Evolutionary conservation across 495 filamentous ascomycete species (phyloP).

Genomic region (Podospora didyma): DNA sequence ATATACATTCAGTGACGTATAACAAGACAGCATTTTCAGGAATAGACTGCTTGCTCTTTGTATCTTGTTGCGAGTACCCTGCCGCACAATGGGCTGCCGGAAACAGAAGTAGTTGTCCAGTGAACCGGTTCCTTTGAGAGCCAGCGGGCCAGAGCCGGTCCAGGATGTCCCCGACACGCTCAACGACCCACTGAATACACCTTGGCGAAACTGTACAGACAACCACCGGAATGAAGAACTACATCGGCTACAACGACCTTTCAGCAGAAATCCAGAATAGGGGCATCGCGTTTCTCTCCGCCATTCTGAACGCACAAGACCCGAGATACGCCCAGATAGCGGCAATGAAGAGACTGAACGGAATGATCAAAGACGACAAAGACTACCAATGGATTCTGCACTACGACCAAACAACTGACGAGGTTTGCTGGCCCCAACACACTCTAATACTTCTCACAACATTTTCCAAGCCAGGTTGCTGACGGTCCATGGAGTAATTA

Average conservation of each 20-base stretch:
- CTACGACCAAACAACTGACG: conserved; percentile 26
- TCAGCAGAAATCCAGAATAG: not conserved
- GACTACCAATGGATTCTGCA: conserved; percentile 29
- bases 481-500: not conserved
- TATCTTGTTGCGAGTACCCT: too few species aligned
- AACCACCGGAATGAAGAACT: conserved; percentile 2
- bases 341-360: conserved; percentile 3
- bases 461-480: conserved; percentile 14
- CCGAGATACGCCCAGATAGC: not conserved
- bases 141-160: too few species aligned
- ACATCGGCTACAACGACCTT: conserved; percentile 4
- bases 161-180: conserved; percentile 27
- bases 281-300: too few species aligned
- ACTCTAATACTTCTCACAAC: too few species aligned
- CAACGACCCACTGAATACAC: conserved; percentile 26
- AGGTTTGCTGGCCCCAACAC: conserved; percentile 15
- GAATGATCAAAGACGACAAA: conserved; percentile 19
- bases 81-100: too few species aligned
- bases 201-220: not conserved
- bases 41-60: too few species aligned
- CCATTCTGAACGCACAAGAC: too few species aligned
- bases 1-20: too few species aligned
- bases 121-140: too few species aligned
- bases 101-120: too few species aligned
- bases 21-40: too few species aligned